Base-by-base conservation (phyloP, 2,329 filamentous ascomycete species). In the Cladophialophora yegresii region DNA sequence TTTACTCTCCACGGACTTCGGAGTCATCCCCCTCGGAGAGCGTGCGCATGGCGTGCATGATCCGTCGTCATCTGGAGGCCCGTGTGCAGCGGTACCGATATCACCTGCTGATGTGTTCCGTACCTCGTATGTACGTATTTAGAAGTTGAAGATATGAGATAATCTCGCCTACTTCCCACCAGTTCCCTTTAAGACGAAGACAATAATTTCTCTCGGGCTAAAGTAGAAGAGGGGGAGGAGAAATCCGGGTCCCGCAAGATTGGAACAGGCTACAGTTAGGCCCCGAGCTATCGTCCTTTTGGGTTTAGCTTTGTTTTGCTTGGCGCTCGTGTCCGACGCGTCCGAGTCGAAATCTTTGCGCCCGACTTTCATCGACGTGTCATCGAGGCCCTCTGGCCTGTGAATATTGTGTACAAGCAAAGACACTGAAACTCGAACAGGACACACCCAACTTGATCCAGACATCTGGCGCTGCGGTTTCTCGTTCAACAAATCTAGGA, bases 401-500 rank as follows among this genome's bases (percentile, higher is more conserved):
- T 26, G 26, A 51, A 26, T 51, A 7, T 26, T 51, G 20, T 51
- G 47, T 12, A 26, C 13, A 20, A 26, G 12, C 9, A 16, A 7
- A 51, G 3, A 51, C n/a, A n/a, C 7, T 51, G 61, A 33, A 55
- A 64, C 47, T 54, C 54, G 20, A 57, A 56, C 55, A 54, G 33
- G 28, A 32, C 54, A 13, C 22, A 51, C 8, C 47, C 16, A 12
- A 51, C 13, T 51, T 26, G 47, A 12, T n/a, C 47, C 47, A 26
- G 22, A 26, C 47, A 26, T 2, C 20, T 26, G 5, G 36, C 36
- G 36, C 36, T 50, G 22, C 4, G 9, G 22, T 50, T 9, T 26
- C 47, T 40, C 16, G 36, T 16, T 13, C 36, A 16, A 16, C 5
- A 6, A n/a, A 5, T n/a, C 36, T 40, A 1, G 36, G 36, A 40